Percentiles rank a stretch among this genome's conserved stretches.
These are phyloP conservation scores for Capsella rubella DNA, from an alignment of 441 rosid genomes.

Conservation along the genomic window DNA sequence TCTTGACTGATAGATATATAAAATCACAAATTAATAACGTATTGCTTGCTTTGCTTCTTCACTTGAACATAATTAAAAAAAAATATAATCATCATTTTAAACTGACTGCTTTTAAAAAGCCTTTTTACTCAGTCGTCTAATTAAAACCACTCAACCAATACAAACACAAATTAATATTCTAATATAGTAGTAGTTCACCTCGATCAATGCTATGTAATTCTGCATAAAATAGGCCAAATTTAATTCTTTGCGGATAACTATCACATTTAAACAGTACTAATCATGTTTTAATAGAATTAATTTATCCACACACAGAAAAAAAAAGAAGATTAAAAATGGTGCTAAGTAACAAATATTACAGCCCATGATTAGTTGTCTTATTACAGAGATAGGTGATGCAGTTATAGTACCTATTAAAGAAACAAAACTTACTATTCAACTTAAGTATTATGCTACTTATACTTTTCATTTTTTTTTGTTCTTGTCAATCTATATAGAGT, in stretches of 20 bases:
- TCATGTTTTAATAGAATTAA: neutral
- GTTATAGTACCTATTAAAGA: conserved; percentile 7
- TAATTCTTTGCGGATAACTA: conserved; percentile 8
- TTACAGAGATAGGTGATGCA: conserved; percentile 14
- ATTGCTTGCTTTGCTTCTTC: neutral
- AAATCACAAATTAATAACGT: neutral
- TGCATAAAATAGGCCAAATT: neutral
- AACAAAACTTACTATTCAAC: conserved; percentile 3
- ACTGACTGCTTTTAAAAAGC: neutral
- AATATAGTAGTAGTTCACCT: neutral
- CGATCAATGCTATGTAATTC: neutral
- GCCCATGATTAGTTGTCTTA: conserved; percentile 31
- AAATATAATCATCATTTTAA: neutral
- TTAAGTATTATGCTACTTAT: conserved; percentile 10
- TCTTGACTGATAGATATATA: neutral
- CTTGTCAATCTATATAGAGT: neutral
- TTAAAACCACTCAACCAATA: conserved; percentile 15
- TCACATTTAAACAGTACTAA: neutral
- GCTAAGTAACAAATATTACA: conserved; percentile 34
- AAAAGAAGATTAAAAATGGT: conserved; percentile 7
- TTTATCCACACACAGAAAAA: neutral
- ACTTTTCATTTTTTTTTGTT: neutral
- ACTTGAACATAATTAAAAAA: neutral
- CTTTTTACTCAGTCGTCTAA: neutral
- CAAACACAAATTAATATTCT: neutral